Percentiles rank a stretch among this genome's conserved stretches.
phyloP scores from a whole-genome alignment of 306 rosid genomes.

The Gastrolobium villosum region DNA sequence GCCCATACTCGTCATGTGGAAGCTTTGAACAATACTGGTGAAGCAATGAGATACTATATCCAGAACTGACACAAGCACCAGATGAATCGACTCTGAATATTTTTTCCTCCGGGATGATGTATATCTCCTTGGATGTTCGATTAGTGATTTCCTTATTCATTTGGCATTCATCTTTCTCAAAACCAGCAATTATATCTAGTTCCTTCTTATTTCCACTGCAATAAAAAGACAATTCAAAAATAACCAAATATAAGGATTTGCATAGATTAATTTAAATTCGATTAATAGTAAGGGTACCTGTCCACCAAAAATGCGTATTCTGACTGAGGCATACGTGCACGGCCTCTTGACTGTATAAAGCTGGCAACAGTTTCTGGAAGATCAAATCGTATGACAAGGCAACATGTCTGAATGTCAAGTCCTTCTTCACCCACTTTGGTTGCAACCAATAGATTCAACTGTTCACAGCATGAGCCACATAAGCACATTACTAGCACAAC shows the following conservation, averaged over 20 bases:
- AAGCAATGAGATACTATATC: conserved; percentile 79
- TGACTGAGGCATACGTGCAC: conserved; percentile 93
- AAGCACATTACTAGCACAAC: conserved; percentile 43
- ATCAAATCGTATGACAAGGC: conserved; percentile 95
- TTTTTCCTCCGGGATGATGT: conserved; percentile 66
- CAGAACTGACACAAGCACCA: conserved; percentile 86
- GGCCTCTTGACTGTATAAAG: conserved; percentile 99
- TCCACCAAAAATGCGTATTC: conserved; percentile 92
- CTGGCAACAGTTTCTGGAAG: conserved; percentile 98
- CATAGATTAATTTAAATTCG: conserved; percentile 40
- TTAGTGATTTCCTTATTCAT: conserved; percentile 74
- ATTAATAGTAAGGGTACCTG: conserved; percentile 66
- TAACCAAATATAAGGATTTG: conserved; percentile 23
- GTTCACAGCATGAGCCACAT: conserved; percentile 52
- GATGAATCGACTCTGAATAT: conserved; percentile 73
- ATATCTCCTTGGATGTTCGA: conserved; percentile 71
- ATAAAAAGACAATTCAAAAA: conserved; percentile 39
- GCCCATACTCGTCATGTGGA: conserved; percentile 91
- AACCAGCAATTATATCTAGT: conserved; percentile 65
- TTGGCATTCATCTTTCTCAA: conserved; percentile 66
- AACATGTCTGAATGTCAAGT: conserved; percentile 97
- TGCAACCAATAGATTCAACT: conserved; percentile 93
- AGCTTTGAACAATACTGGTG: conserved; percentile 90
- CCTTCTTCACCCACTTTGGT: conserved; percentile 99
- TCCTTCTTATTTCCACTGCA: conserved; percentile 83